Evolutionary conservation across 1,139 yeast genomes (phyloP), one percentile per base, ranked within the genome.

Genomic region (Diutina ranongensis): DNA sequence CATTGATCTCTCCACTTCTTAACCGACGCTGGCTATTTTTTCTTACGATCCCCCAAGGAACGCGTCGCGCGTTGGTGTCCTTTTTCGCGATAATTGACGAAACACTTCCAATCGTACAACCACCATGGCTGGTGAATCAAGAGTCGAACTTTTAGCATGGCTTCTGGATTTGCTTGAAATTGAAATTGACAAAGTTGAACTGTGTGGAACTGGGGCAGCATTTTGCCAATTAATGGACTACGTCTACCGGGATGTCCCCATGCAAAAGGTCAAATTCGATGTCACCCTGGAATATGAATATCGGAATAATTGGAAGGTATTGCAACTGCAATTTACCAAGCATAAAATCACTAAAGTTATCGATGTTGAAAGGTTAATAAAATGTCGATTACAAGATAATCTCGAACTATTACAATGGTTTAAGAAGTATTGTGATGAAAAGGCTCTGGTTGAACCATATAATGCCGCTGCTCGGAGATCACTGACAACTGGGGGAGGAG

Each of bases 171-270:
- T 85, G 4, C 69, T 87, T 41, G 74, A 74, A 46, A 62, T 88
- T 40, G 71, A 79, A 51, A 76, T 84, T 55, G 71, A 79, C 46
- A 87, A 84, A 57, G 83, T 92, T 2, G 98, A 94, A 58, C 92
- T 88, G 61, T 83, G 96, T 59, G 99, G 99, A 18, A 79, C 83
- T 2, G 99, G 99, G 2, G 96, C 95, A 0, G 94, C 87, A 2
- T 89, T 85, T 60, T 88, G 97, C 62, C 97, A 89, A 62, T 73
- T 92, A 45, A 74, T 89, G 69, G 97, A 92, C 62, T 78, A 89
- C 21, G 78, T 92, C 28, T 84, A 73, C 55, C 80, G 83, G 21
- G 95, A 86, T 52, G 72, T 89, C 15, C 92, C 95, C 3, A 76
- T 88, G 82, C 59, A 66, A 46, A 77, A 82, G 54, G 92, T 89